Evolutionary conservation across 1,284 basidiomycete genomes (phyloP).

Genomic region (Mycosarcoma maydis): DNA sequence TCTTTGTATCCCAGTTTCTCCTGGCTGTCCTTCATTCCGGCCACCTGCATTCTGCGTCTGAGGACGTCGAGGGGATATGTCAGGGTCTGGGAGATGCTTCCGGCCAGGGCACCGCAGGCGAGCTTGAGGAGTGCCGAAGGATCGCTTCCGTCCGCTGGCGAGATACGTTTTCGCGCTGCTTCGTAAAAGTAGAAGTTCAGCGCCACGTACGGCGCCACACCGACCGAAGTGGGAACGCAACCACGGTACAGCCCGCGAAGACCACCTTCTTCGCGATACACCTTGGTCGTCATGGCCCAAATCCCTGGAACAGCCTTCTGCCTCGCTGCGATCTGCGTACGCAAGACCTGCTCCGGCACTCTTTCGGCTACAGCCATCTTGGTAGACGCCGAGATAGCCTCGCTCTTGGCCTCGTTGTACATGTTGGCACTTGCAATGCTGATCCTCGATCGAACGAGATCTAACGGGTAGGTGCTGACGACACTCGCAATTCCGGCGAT

Average conservation of each 20-base stretch:
- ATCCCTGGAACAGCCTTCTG: conserved; percentile 73
- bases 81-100: conserved; percentile 84
- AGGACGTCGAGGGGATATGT: conserved; percentile 97
- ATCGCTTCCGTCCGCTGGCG: conserved; percentile 53
- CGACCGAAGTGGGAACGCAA: conserved; percentile 84
- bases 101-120: conserved; percentile 70
- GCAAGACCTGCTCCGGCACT: conserved; percentile 21
- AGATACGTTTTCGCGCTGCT: conserved; percentile 58
- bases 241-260: conserved; percentile 86
- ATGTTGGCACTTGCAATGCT: conserved; percentile 76
- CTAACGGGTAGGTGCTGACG: conserved; percentile 89
- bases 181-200: conserved; percentile 66
- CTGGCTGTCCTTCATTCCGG: conserved; percentile 77
- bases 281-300: conserved; percentile 85
- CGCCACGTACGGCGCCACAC: conserved; percentile 88
- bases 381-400: background rate
- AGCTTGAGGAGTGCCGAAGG: conserved; percentile 64
- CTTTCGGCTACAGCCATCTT: background rate
- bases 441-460: conserved; percentile 88
- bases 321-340: conserved; percentile 21
- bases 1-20: conserved; percentile 76
- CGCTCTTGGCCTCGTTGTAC: conserved; percentile 52
- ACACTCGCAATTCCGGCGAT: conserved; percentile 90
- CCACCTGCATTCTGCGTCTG: conserved; percentile 92
- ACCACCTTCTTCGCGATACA: conserved; percentile 90